Evolutionary conservation across 2,329 filamentous ascomycete species (phyloP).

Genomic region (Xylariomycetidae sp.): DNA sequence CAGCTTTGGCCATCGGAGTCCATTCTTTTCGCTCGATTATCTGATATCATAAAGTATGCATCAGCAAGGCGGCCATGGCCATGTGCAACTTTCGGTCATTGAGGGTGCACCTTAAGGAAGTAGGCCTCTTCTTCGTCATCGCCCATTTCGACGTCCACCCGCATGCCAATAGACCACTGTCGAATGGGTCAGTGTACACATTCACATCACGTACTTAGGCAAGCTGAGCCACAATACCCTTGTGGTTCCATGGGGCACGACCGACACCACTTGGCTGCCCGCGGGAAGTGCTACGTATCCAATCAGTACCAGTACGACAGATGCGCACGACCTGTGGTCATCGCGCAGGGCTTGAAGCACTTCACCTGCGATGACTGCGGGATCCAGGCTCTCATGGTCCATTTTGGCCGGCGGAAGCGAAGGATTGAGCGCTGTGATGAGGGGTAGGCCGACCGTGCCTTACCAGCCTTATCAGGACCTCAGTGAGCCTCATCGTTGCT

Average conservation of each 20-base stretch:
- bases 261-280: slow-evolving; percentile 1
- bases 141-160: slow-evolving; percentile 5
- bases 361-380: slow-evolving; percentile 1
- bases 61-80: neutral
- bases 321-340: too few relatives aligned
- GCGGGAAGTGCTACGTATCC: neutral
- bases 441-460: too few relatives aligned
- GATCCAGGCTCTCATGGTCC: slow-evolving; percentile 2
- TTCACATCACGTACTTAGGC: neutral
- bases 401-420: slow-evolving; percentile 1
- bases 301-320: neutral
- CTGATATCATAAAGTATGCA: too few relatives aligned
- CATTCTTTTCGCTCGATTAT: slow-evolving; percentile 12
- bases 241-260: slow-evolving; percentile 2
- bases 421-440: too few relatives aligned
- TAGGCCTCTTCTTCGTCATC: slow-evolving; percentile 10
- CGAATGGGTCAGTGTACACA: neutral
- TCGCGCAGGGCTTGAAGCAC: neutral
- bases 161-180: slow-evolving; percentile 3
- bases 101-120: slow-evolving; percentile 10
- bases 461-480: too few relatives aligned
- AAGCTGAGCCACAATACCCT: neutral
- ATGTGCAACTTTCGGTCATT: neutral
- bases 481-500: too few relatives aligned
- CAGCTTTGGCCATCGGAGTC: slow-evolving; percentile 15